Evolutionary conservation across 768 basidiomycete genomes (phyloP), one percentile per base, ranked within the genome.

Genomic region (Phlebiopsis gigantea): DNA sequence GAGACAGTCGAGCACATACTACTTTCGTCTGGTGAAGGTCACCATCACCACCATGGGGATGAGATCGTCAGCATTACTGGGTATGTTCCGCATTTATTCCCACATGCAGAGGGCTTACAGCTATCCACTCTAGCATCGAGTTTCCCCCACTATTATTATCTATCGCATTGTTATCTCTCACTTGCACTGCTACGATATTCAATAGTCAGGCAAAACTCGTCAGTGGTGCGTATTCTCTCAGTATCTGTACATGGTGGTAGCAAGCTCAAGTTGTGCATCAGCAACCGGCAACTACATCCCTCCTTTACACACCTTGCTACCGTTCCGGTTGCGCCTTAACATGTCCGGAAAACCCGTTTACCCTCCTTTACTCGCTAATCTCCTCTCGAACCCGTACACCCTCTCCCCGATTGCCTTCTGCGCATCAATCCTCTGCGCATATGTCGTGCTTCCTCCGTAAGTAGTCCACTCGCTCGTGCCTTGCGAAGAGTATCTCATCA

Each of bases 1-100:
- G 97, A 99, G 77, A 90, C 94, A 0, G 78, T 98, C 4, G 96
- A 99, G 71, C 94, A 96, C 71, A 70, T 97, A 41, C 69, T 99
- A 15, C 76, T 98, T 43, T 84, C 85, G 46, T 80, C 82, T 6
- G 88, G 83, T 17, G 76, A 79, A 56, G 78, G 76, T 46, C 81
- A 83, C 57, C 87, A 89, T 63, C 88, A 90, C 63, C 86, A 87
- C 65, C 78, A 82, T 39, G 84, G 87, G 9, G 79, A 82, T 59
- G 79, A 77, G 56, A 71, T 68, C 10, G 63, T 75, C 22, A 71
- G 73, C 39, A 64, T 69, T 1, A 63, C 71, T 24, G 77, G 78
- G 77, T 79, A 26, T 17, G 3, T 28, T 30, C 31, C 24, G 14
- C 15, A 19, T 4, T 52, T 26, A 31, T 39, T 55, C 3, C 51